phyloP scores from a whole-genome alignment of 176 grass and related monocot species.

The Ananas comosus region DNA sequence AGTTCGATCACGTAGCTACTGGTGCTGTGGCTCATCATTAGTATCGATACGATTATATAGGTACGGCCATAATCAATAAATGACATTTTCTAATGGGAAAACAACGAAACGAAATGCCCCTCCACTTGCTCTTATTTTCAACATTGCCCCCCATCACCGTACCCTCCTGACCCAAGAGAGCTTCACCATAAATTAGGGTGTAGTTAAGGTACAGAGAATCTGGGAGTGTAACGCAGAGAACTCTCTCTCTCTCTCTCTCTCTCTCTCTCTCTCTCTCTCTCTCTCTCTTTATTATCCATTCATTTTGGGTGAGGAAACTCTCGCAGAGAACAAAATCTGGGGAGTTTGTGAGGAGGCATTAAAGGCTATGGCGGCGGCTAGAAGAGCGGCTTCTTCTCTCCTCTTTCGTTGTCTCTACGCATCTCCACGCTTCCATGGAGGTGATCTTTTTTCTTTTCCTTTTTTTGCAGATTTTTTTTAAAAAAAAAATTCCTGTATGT shows the following conservation, averaged over 20 bases:
- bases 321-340: background rate
- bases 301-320: background rate
- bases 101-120: background rate
- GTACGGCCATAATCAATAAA: too few species aligned
- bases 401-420: slow-evolving; percentile 30
- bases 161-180: background rate
- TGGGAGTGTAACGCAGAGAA: background rate
- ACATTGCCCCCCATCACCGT: background rate
- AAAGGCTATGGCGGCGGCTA: slow-evolving; percentile 28
- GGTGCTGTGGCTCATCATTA: too few species aligned
- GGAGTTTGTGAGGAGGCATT: background rate
- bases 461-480: background rate
- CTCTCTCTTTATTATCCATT: background rate
- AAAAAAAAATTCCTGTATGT: background rate
- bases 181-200: background rate
- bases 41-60: too few species aligned
- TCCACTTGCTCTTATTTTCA: background rate
- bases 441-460: slow-evolving; percentile 10
- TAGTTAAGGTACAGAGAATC: background rate
- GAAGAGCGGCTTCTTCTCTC: slow-evolving; percentile 45
- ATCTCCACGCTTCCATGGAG: slow-evolving; percentile 22
- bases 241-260: too few species aligned
- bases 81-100: too few species aligned
- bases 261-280: too few species aligned
- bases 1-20: too few species aligned